Conservation (phyloP, 192 early-diverging fungal genomes). For the Backusella tuberculispora region DNA sequence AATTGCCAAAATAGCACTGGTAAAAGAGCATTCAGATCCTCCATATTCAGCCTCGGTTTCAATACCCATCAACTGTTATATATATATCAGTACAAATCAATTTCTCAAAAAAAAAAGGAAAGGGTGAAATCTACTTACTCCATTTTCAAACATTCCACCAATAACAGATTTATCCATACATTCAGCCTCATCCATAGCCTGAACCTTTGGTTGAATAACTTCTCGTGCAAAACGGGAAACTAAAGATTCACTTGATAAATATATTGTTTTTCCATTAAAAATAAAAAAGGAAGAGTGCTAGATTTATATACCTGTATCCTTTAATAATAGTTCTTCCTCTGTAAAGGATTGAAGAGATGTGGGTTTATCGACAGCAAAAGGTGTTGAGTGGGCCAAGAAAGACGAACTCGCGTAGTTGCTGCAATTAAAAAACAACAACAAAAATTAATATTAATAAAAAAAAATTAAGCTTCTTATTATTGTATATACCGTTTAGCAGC, state of each 20-base stretch:
- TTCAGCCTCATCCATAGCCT: slow-evolving; percentile 91
- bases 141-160: slow-evolving; percentile 83
- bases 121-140: slow-evolving; percentile 50
- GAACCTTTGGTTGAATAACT: slow-evolving; percentile 76
- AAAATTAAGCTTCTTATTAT: not conserved
- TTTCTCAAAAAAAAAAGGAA: not conserved
- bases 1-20: slow-evolving; percentile 76
- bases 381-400: slow-evolving; percentile 12
- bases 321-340: slow-evolving; percentile 86
- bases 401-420: not conserved
- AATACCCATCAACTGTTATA: slow-evolving; percentile 71
- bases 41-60: slow-evolving; percentile 82
- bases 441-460: too few relatives aligned
- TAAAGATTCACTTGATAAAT: slow-evolving; percentile 27
- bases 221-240: slow-evolving; percentile 84
- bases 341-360: slow-evolving; percentile 80
- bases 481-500: not conserved
- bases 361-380: slow-evolving; percentile 29
- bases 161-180: slow-evolving; percentile 76
- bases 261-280: not conserved
- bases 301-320: slow-evolving; percentile 64
- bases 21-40: slow-evolving; percentile 80
- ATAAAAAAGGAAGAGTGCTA: not conserved
- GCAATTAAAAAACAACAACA: too few relatives aligned
- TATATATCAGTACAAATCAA: slow-evolving; percentile 4